Percentiles rank a stretch among this genome's conserved stretches.
phyloP scores from a whole-genome alignment of 768 basidiomycete genomes.

The Tremella yokohamensis region DNA sequence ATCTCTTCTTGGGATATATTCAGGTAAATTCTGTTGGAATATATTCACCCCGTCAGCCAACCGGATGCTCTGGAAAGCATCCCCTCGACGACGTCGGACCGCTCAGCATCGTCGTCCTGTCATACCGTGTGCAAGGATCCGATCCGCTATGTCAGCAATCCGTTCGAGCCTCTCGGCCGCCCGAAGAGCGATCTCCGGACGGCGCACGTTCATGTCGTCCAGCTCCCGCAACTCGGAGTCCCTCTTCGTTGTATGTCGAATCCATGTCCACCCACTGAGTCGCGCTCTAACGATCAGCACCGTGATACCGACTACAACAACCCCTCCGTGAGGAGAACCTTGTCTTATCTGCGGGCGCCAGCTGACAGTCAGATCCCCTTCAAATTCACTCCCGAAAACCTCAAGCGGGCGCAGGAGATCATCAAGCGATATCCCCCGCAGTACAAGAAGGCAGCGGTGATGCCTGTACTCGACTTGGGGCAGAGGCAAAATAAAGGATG shows the following conservation, averaged over 20 bases:
- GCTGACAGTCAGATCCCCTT: conserved; percentile 70
- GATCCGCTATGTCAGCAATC: conserved; percentile 24
- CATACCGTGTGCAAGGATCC: background rate
- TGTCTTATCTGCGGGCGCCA: background rate
- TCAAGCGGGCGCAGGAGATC: conserved; percentile 80
- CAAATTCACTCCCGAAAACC: conserved; percentile 73
- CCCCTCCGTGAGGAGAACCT: conserved; percentile 61
- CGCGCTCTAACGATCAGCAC: conserved; percentile 59
- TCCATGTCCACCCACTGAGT: background rate
- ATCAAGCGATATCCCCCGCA: conserved; percentile 91
- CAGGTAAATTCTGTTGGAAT: too few relatives aligned
- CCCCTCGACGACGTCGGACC: background rate
- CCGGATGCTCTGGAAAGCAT: conserved; percentile 1
- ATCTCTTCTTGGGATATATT: too few relatives aligned
- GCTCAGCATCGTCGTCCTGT: background rate
- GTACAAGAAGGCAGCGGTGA: conserved; percentile 98
- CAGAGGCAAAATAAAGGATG: conserved; percentile 98
- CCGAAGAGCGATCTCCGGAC: conserved; percentile 12
- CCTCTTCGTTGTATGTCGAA: conserved; percentile 71
- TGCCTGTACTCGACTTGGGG: conserved; percentile 91
- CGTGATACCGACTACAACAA: conserved; percentile 94
- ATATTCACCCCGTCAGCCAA: conserved; percentile 4
- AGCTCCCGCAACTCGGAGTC: conserved; percentile 66
- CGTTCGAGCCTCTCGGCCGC: conserved; percentile 26
- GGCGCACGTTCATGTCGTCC: conserved; percentile 53